A percentile compares a stretch with the other conserved stretches of the same genome.
Conservation (phyloP, 2,329 filamentous ascomycete species). For the Metarhizium robertsii region DNA sequence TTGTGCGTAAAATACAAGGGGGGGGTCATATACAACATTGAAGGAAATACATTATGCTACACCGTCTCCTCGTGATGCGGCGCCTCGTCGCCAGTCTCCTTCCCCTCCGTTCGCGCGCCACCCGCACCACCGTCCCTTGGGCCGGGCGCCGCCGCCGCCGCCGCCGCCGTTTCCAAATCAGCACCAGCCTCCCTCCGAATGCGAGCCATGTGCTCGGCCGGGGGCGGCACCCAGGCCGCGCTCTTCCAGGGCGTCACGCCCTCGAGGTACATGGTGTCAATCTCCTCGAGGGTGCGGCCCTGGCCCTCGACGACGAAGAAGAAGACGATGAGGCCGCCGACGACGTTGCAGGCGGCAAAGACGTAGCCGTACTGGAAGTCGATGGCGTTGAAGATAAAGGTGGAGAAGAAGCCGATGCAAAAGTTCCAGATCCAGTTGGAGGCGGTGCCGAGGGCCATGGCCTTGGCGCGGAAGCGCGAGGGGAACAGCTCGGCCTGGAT, state of each 20-base stretch:
- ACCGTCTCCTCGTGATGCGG: not conserved
- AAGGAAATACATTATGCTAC: not conserved
- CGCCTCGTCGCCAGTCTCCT: not conserved
- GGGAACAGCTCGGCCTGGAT: constrained; percentile 58
- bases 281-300: constrained; percentile 66
- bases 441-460: constrained; percentile 51
- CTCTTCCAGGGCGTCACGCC: constrained; percentile 55
- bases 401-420: constrained; percentile 67
- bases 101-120: not conserved
- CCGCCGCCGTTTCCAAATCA: constrained; percentile 20
- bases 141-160: not conserved
- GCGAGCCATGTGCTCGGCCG: constrained; percentile 32
- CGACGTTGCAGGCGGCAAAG: constrained; percentile 62
- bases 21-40: no score
- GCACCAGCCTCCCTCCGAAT: constrained; percentile 32
- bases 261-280: constrained; percentile 69
- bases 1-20: no score
- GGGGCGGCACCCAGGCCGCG: constrained; percentile 39
- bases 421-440: constrained; percentile 68
- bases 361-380: constrained; percentile 68
- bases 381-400: constrained; percentile 65
- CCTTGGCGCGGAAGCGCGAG: constrained; percentile 49
- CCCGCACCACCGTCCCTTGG: not conserved
- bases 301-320: constrained; percentile 71
- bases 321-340: constrained; percentile 57